A percentile compares a stretch with the other conserved stretches of the same genome.
Evolutionary conservation across 2,329 filamentous ascomycete species (phyloP).

Genomic region (Aureobasidium pullulans): DNA sequence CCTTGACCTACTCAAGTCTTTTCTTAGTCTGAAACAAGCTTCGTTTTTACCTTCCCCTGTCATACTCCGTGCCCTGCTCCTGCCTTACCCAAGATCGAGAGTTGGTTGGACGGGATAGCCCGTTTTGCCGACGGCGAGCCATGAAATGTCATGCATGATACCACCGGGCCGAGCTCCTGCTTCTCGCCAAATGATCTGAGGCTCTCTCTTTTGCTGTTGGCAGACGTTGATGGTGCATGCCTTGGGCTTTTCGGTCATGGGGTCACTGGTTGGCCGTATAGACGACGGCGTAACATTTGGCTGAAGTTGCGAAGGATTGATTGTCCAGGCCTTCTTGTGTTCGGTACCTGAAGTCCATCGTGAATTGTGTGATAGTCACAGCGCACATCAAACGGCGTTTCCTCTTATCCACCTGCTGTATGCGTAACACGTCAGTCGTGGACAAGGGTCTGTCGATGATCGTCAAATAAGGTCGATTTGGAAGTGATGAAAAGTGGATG

Average conservation of each 20-base stretch:
- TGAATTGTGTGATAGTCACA: not conserved
- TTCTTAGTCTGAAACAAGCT: slow-evolving; percentile 1
- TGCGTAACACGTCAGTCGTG: not conserved
- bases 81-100: not conserved
- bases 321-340: not conserved
- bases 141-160: not conserved
- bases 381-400: not conserved
- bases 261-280: not conserved
- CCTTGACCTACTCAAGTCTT: no score
- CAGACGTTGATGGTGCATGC: not conserved
- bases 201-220: not conserved
- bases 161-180: not conserved
- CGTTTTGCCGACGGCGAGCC: not conserved
- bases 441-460: not conserved
- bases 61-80: not conserved
- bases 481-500: not conserved
- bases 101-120: not conserved
- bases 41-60: not conserved
- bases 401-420: not conserved
- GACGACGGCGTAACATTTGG: not conserved
- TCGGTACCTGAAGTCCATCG: not conserved
- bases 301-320: not conserved
- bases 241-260: not conserved
- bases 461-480: not conserved
- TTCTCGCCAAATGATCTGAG: not conserved